Percentiles rank a stretch among this genome's conserved stretches.
Evolutionary conservation across 495 filamentous ascomycete genomes (phyloP).

Genomic region (Articulospora tetracladia): DNA sequence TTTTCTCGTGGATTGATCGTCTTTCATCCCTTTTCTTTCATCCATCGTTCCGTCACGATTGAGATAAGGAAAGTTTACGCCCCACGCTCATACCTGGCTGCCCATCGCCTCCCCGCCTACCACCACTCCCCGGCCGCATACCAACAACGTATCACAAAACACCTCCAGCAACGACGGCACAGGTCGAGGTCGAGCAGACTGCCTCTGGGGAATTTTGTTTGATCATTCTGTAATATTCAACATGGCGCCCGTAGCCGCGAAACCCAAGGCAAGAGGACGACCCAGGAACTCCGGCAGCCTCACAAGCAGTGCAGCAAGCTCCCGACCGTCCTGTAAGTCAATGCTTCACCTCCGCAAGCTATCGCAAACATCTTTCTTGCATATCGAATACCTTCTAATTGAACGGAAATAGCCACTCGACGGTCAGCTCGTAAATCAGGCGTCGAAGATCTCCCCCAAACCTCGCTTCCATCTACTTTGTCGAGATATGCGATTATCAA

Average conservation of each 20-base stretch:
- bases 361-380: neutral
- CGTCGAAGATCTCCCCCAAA: neutral
- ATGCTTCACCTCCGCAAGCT: neutral
- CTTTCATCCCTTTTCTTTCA: too few relatives aligned
- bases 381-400: neutral
- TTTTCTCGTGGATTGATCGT: conserved; percentile 3
- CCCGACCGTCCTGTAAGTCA: conserved; percentile 22
- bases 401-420: conserved; percentile 13
- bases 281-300: conserved; percentile 17
- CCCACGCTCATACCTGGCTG: too few relatives aligned
- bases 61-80: too few relatives aligned
- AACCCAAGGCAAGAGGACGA: conserved; percentile 15
- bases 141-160: neutral
- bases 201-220: too few relatives aligned
- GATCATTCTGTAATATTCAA: neutral
- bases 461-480: neutral
- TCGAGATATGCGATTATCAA: neutral
- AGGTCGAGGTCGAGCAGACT: too few relatives aligned
- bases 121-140: too few relatives aligned
- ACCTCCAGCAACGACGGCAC: too few relatives aligned
- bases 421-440: conserved; percentile 3
- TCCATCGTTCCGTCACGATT: too few relatives aligned
- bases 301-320: conserved; percentile 13
- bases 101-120: too few relatives aligned
- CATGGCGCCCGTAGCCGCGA: conserved; percentile 11